Evolutionary conservation across 2,329 filamentous ascomycete species (phyloP), one percentile per base, ranked within the genome.

Genomic region (Cadophora sp.): DNA sequence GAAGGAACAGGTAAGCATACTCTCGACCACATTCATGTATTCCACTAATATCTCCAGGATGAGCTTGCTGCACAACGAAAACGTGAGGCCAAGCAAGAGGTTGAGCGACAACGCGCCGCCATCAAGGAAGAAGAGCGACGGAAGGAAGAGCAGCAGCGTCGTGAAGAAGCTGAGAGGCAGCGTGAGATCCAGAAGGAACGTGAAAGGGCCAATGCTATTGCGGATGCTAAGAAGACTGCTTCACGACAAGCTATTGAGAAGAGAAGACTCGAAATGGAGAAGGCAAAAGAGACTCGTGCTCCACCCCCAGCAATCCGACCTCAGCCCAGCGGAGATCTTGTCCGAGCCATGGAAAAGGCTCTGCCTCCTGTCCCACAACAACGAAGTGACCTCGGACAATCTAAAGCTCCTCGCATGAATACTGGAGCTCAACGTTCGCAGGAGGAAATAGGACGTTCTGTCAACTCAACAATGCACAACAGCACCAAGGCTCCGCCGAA

Each of bases 61-160:
- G 93, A 97, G 77, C 88, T 89, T 59, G 92, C 94, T 72, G 88
- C 89, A 16, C 90, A 94, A 75, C 88, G 90, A 61, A 95, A 93
- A 76, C 89, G 90, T 9, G 92, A 97, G 24, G 89, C 91, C 46
- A 97, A 97, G 80, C 87, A 89, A 19, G 92, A 97, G 74, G 82
- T 92, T 40, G 93, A 97, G 77, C 89, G 91, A 59, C 93, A 94
- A 80, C 86, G 91, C 68, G 87, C 87, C 59, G 88, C 87, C 6
- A 79, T 82, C 22, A 89, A 91, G 73, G 89, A 91, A 69, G 90
- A 92, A 73, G 87, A 91, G 74, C 83, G 83, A 65, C 86, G 81
- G 61, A 85, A 87, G 69, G 87, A 91, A 69, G 88, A 91, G 66
- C 82, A 86, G 69, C 83, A 86, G 71, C 83, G 83, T 31, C 87